Percentiles rank a stretch among this genome's conserved stretches.
Evolutionary conservation across 352 stramenopile genomes (phyloP).

Genomic region (Globisporangium paroecandrum): DNA sequence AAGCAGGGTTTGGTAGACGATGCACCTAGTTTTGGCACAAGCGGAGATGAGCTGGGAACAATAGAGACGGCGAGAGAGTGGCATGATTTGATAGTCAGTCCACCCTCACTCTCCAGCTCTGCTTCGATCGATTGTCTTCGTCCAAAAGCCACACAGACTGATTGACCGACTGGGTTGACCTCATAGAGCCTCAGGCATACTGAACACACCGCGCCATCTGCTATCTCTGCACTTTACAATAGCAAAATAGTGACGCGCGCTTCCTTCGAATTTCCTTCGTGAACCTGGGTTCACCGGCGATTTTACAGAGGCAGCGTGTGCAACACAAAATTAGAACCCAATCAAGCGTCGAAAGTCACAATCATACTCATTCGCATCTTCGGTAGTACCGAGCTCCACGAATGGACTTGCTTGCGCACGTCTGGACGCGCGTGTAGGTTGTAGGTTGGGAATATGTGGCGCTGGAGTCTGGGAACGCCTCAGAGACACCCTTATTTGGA

Average conservation of each 20-base stretch:
- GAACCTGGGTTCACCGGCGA: not conserved
- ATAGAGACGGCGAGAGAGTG: not conserved
- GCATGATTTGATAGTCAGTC: constrained; percentile 2
- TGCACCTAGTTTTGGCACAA: not conserved
- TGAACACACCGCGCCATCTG: not conserved
- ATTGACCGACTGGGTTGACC: not conserved
- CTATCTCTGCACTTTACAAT: not conserved
- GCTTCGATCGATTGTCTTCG: not conserved
- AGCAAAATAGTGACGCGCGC: not conserved
- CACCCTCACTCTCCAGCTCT: not conserved
- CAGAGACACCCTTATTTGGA: not conserved
- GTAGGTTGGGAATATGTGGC: not conserved
- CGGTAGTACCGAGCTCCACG: too few relatives aligned
- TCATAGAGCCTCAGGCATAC: not conserved
- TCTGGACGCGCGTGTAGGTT: not conserved
- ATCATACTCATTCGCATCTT: not conserved
- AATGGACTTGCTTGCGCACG: too few relatives aligned
- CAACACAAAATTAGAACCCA: not conserved
- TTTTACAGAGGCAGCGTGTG: not conserved
- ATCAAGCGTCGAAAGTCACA: not conserved
- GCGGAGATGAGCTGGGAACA: not conserved
- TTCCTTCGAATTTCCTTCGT: not conserved
- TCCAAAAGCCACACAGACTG: too few relatives aligned
- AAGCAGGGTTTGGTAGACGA: not conserved
- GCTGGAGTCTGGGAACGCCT: too few relatives aligned